Evolutionary conservation across 345 rosid species (phyloP).

Genomic region (Clausena lansium): DNA sequence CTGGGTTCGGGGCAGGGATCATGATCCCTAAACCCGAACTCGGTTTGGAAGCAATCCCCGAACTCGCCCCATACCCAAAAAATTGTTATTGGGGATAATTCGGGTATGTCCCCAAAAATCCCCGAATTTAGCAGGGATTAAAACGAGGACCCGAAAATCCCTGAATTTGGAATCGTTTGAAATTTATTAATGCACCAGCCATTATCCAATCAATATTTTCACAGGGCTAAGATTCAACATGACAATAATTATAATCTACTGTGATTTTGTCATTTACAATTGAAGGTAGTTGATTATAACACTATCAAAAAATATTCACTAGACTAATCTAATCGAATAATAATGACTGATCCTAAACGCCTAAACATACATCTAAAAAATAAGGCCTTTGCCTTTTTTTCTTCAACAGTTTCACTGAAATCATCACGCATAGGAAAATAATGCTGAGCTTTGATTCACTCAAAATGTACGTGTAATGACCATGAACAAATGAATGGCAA

Average conservation of each 20-base stretch:
- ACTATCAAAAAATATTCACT: slow-evolving; percentile 4
- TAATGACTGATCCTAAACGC: not conserved
- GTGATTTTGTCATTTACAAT: not conserved
- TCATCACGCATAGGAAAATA: not conserved
- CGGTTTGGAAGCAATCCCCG: too few relatives aligned
- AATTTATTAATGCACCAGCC: too few relatives aligned
- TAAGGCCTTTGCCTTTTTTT: slow-evolving; percentile 1
- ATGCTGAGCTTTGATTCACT: not conserved
- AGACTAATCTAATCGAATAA: not conserved
- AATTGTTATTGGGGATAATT: too few relatives aligned
- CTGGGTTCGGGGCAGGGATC: too few relatives aligned
- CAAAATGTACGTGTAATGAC: not conserved
- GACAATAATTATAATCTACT: not conserved
- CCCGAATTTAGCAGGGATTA: too few relatives aligned
- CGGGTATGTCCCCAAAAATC: too few relatives aligned
- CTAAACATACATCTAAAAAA: not conserved
- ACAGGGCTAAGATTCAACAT: too few relatives aligned
- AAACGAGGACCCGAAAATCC: too few relatives aligned
- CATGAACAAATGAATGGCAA: slow-evolving; percentile 18
- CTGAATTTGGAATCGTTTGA: too few relatives aligned
- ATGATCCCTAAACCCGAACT: too few relatives aligned
- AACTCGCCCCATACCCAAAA: too few relatives aligned
- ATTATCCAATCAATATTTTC: too few relatives aligned
- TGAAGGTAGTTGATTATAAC: not conserved
- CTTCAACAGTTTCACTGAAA: not conserved